A percentile compares a stretch with the other conserved stretches of the same genome.
Evolutionary conservation across 1,139 yeast genomes (phyloP).

Genomic region (Kurtzmaniella quercitrusa): DNA sequence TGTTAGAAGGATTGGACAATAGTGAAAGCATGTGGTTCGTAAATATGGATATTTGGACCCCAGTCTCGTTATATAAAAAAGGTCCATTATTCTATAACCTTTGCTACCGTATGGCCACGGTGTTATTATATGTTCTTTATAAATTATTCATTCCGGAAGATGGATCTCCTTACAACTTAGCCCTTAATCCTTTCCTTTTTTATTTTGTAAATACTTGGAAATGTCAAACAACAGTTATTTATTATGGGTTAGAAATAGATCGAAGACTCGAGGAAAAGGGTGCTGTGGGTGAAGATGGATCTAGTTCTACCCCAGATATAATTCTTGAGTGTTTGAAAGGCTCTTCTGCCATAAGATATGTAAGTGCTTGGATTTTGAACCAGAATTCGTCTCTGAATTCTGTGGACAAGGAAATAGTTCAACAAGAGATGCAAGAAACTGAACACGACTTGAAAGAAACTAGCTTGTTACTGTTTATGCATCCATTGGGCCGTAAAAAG

Average conservation of each 20-base stretch:
- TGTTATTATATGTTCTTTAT: constrained; percentile 46
- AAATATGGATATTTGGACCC: constrained; percentile 49
- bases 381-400: constrained; percentile 25
- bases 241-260: constrained; percentile 60
- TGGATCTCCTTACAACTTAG: constrained; percentile 30
- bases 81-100: constrained; percentile 34
- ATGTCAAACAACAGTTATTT: constrained; percentile 52
- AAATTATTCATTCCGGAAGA: constrained; percentile 39
- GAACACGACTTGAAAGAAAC: constrained; percentile 53
- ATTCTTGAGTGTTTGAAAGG: constrained; percentile 57
- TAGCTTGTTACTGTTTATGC: constrained; percentile 50
- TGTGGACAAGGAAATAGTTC: constrained; percentile 4
- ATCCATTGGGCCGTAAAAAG: constrained; percentile 57
- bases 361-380: constrained; percentile 58
- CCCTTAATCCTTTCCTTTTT: constrained; percentile 57
- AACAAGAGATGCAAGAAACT: constrained; percentile 27
- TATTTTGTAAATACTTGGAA: constrained; percentile 60
- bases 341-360: constrained; percentile 56
- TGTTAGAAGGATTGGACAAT: constrained; percentile 39
- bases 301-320: constrained; percentile 43
- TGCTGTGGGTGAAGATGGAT: constrained; percentile 12
- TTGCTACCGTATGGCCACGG: constrained; percentile 49
- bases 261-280: constrained; percentile 31
- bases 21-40: constrained; percentile 41
- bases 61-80: constrained; percentile 29